Base-by-base conservation (phyloP, 176 grass and related monocot species). In the Dendrocalamus sinicus region DNA sequence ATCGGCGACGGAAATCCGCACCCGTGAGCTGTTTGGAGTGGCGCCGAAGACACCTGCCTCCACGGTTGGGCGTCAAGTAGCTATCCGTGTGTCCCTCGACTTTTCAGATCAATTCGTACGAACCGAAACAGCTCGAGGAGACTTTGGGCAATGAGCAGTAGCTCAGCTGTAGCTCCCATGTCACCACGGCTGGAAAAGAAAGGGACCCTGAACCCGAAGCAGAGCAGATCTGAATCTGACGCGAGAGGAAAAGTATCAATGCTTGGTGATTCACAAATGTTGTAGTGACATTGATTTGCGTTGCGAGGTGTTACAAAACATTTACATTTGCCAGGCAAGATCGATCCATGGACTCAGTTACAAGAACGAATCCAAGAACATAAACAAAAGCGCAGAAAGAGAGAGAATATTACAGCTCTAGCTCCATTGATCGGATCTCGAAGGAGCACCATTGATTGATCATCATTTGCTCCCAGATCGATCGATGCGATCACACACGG, bases 191-290 rank as follows among this genome's bases (percentile, higher is more conserved):
- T 77, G 76, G 24, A n/a, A 48, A 4, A n/a, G 89, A 88, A 57
- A 91, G 64, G 24, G 85, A 88, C 89, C 11, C 75, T 7, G 75
- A 75, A 87, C 0, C 79, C 41, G 86, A 76, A 82, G 40, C 72
- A 2, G 43, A 30, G 24, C 81, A 91, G 89, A 91, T 88, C 89
- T 79, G 84, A 84, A 76, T 73, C 57, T 61, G 73, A n/a, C 57
- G 0, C 44, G 20, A 5, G 2, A 35, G 32, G 7, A 12, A 47
- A 17, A 35, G 58, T 10, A 14, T 45, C 8, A 37, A 30, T 51
- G 39, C 46, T 37, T 48, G 16, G 16, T 12, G 10, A 10, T 24
- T n/a, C 51, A n/a, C 12, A n/a, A 20, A 44, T 59, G 26, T 19
- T 39, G 50, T 0, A 3, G 9, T 14, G 47, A 10, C 19, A 39